Percentiles rank a stretch among this genome's conserved stretches.
Conservation (phyloP, 768 basidiomycete species). For the Leccinum variicolor region DNA sequence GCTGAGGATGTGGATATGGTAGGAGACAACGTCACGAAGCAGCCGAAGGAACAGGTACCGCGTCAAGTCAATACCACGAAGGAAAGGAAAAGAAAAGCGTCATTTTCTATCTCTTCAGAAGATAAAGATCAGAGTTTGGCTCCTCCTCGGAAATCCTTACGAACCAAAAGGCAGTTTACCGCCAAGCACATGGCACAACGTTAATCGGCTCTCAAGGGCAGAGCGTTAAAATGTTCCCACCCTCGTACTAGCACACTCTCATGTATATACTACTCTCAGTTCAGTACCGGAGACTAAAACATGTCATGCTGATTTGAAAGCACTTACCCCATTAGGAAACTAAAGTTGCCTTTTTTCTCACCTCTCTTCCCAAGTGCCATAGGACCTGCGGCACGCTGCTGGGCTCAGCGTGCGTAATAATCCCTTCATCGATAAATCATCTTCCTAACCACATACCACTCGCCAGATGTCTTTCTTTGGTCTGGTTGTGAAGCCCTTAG, state of each 20-base stretch:
- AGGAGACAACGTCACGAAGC: slow-evolving; percentile 2
- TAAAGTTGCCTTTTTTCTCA: slow-evolving; percentile 26
- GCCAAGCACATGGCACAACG: neutral
- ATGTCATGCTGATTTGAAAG: neutral
- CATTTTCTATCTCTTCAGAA: neutral
- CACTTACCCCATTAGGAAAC: neutral
- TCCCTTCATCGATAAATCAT: slow-evolving; percentile 9
- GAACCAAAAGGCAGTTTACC: slow-evolving; percentile 12
- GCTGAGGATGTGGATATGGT: neutral
- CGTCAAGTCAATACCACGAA: neutral
- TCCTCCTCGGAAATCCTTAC: slow-evolving; percentile 22
- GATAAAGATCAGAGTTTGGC: neutral
- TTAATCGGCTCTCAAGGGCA: neutral
- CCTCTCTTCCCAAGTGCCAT: slow-evolving; percentile 23
- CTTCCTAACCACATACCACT: slow-evolving; percentile 12
- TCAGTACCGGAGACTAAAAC: neutral
- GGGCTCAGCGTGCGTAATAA: slow-evolving; percentile 24
- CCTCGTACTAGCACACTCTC: neutral
- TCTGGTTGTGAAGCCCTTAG: slow-evolving; percentile 63
- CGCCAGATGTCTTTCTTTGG: slow-evolving; percentile 60
- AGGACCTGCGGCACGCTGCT: slow-evolving; percentile 19
- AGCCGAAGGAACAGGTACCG: neutral
- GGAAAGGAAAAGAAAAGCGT: slow-evolving; percentile 25
- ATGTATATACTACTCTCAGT: neutral
- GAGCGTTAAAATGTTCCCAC: neutral